phyloP scores from a whole-genome alignment of 495 filamentous ascomycete genomes.

The Hypoxylon trugodes region DNA sequence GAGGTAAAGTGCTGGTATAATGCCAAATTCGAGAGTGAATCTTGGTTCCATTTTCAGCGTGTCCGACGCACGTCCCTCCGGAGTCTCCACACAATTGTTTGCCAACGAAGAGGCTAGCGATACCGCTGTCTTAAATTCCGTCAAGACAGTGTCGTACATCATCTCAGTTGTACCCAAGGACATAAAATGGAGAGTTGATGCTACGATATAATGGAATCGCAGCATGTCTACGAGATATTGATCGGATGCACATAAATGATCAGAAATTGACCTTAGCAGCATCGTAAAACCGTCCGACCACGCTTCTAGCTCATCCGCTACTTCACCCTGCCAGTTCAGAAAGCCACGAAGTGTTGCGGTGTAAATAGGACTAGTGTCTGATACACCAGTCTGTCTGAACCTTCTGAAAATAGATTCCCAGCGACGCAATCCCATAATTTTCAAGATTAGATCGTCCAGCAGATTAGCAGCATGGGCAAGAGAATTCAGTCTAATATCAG shows the following conservation, averaged over 20 bases:
- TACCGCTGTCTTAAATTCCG: slow-evolving; percentile 18
- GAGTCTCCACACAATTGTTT: neutral
- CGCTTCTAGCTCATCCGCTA: slow-evolving; percentile 15
- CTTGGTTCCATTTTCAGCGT: slow-evolving; percentile 16
- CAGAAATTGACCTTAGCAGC: slow-evolving; percentile 5
- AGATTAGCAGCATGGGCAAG: slow-evolving; percentile 28
- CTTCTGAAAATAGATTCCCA: neutral
- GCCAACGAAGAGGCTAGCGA: slow-evolving; percentile 3
- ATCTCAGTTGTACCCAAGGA: slow-evolving; percentile 25
- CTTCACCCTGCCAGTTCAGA: slow-evolving; percentile 1
- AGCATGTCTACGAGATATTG: slow-evolving; percentile 14
- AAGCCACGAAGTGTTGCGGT: neutral
- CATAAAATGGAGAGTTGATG: slow-evolving; percentile 40
- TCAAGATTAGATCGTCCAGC: slow-evolving; percentile 18
- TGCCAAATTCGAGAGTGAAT: slow-evolving; percentile 32
- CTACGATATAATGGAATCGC: slow-evolving; percentile 42
- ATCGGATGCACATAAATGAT: neutral
- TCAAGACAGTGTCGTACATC: slow-evolving; percentile 24
- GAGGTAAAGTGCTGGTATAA: slow-evolving; percentile 41
- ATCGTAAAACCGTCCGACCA: slow-evolving; percentile 26
- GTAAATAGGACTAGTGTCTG: neutral
- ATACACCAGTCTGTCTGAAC: neutral
- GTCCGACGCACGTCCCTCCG: slow-evolving; percentile 5
- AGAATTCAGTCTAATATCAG: slow-evolving; percentile 2
- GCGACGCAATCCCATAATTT: slow-evolving; percentile 19